A percentile compares a stretch with the other conserved stretches of the same genome.
These are phyloP conservation scores for Wickerhamia fluorescens DNA, from an alignment of 805 yeast species.

Conservation along the genomic window DNA sequence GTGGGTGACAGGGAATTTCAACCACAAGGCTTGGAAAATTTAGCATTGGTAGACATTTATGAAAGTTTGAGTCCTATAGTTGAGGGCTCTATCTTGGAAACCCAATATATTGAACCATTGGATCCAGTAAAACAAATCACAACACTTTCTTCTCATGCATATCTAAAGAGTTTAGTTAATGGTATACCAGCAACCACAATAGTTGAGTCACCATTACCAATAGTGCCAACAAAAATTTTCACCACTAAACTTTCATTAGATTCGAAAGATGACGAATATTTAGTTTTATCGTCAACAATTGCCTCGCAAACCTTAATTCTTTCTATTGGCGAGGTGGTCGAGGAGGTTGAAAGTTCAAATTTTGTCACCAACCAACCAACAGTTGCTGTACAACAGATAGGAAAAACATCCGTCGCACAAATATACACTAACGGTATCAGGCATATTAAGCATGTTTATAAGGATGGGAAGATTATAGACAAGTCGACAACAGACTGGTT, in stretches of 20 bases:
- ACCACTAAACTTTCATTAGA: slow-evolving; percentile 44
- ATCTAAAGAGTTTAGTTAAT: slow-evolving; percentile 42
- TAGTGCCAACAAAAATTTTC: slow-evolving; percentile 53
- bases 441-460: slow-evolving; percentile 37
- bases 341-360: slow-evolving; percentile 63
- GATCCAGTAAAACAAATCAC: slow-evolving; percentile 16
- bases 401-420: slow-evolving; percentile 58
- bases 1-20: neutral
- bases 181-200: slow-evolving; percentile 57
- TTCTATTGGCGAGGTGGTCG: slow-evolving; percentile 73
- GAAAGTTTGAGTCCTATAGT: slow-evolving; percentile 48
- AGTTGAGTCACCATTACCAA: slow-evolving; percentile 73
- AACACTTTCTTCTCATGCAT: slow-evolving; percentile 35
- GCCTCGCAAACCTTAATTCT: slow-evolving; percentile 64
- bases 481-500: slow-evolving; percentile 59
- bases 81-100: slow-evolving; percentile 16
- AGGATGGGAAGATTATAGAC: neutral
- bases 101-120: slow-evolving; percentile 4
- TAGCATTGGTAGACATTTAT: slow-evolving; percentile 49
- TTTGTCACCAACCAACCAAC: slow-evolving; percentile 54
- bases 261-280: slow-evolving; percentile 51
- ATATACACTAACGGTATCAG: slow-evolving; percentile 65
- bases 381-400: slow-evolving; percentile 62
- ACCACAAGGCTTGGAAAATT: slow-evolving; percentile 39
- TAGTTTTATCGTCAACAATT: slow-evolving; percentile 52